Percentiles rank a stretch among this genome's conserved stretches.
Conservation (phyloP, 805 yeast genomes). For the Yamadazyma nakazawae region DNA sequence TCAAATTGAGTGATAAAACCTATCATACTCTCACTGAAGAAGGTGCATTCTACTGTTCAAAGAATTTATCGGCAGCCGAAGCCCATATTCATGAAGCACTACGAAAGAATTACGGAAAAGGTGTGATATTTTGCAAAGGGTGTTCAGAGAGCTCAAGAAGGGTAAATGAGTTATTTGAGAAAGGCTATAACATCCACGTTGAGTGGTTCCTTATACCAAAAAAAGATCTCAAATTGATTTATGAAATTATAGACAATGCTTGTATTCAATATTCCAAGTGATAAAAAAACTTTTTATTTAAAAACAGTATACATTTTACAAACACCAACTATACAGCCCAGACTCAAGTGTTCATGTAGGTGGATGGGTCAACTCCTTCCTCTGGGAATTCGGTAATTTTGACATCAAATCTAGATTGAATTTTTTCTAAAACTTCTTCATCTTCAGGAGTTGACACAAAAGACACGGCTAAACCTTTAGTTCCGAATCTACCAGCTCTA, state of each 20-base stretch:
- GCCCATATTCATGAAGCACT: constrained; percentile 38
- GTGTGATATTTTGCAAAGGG: constrained; percentile 47
- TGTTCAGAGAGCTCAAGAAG: constrained; percentile 22
- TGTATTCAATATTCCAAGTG: constrained; percentile 2
- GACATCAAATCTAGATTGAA: constrained; percentile 97
- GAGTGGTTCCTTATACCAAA: constrained; percentile 60
- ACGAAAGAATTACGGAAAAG: constrained; percentile 42
- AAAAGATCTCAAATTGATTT: constrained; percentile 30
- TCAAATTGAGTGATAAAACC: background rate
- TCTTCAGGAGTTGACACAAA: constrained; percentile 85
- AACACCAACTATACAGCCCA: background rate
- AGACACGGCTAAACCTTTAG: constrained; percentile 95
- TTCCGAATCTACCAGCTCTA: constrained; percentile 99
- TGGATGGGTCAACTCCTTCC: constrained; percentile 96
- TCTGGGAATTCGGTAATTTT: constrained; percentile 94
- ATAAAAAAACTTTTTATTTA: background rate
- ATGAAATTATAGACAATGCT: constrained; percentile 27
- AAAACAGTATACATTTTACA: constrained; percentile 4
- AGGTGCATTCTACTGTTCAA: constrained; percentile 41
- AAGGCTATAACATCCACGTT: constrained; percentile 38
- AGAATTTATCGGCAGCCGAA: constrained; percentile 37
- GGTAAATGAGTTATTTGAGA: constrained; percentile 1
- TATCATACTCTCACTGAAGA: constrained; percentile 19
- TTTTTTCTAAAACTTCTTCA: constrained; percentile 83
- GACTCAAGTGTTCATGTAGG: constrained; percentile 88